A percentile compares a stretch with the other conserved stretches of the same genome.
phyloP scores from a whole-genome alignment of 1,284 basidiomycete species.

The Microbotryomycetes sp. region DNA sequence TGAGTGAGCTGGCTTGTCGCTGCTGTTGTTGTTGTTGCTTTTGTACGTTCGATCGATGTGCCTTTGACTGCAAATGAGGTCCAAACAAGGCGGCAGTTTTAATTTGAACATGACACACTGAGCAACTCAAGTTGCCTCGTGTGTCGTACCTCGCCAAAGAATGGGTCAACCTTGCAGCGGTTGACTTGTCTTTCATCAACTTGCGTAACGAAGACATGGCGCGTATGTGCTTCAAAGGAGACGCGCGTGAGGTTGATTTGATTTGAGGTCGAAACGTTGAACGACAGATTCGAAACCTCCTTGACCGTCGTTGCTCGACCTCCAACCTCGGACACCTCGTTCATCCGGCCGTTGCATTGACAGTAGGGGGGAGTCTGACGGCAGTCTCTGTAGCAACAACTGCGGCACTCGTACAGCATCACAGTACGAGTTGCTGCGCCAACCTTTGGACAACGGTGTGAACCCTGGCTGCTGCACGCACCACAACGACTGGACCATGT shows the following conservation, averaged over 20 bases:
- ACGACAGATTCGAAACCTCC: too few species aligned
- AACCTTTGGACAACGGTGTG: too few species aligned
- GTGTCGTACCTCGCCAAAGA: slow-evolving; percentile 62
- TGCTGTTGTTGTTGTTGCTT: slow-evolving; percentile 21
- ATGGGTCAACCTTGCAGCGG: slow-evolving; percentile 53
- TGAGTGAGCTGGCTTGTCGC: not conserved
- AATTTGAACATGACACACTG: slow-evolving; percentile 56
- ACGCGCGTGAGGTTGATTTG: not conserved
- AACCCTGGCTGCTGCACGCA: too few species aligned
- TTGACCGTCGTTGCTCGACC: too few species aligned
- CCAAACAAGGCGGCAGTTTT: slow-evolving; percentile 76
- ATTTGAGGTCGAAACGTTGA: too few species aligned
- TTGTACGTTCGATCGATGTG: slow-evolving; percentile 34
- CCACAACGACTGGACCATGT: too few species aligned
- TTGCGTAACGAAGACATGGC: slow-evolving; percentile 18
- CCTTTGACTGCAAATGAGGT: slow-evolving; percentile 63
- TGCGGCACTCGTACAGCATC: too few species aligned
- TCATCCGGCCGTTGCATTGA: too few species aligned
- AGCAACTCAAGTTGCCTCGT: slow-evolving; percentile 60
- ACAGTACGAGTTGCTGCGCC: too few species aligned
- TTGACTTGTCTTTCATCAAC: slow-evolving; percentile 20
- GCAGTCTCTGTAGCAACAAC: too few species aligned
- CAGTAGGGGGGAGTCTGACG: too few species aligned
- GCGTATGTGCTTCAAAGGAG: not conserved
- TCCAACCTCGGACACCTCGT: too few species aligned